A percentile compares a stretch with the other conserved stretches of the same genome.
Conservation (phyloP, 441 rosid species). For the Syzygium syzygioides region DNA sequence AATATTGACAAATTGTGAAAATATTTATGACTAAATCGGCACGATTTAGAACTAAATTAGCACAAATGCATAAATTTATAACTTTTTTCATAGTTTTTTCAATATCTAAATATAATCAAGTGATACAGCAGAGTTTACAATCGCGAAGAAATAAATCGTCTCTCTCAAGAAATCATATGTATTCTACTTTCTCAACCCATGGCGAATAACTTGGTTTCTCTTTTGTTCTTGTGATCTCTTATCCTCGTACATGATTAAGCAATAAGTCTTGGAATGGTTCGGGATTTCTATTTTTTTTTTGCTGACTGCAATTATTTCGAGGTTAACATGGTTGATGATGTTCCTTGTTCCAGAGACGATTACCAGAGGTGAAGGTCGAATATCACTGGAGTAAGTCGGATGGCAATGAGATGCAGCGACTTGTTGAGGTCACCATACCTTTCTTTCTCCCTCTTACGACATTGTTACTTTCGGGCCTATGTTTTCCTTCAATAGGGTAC, state of each 20-base stretch:
- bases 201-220: neutral
- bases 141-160: neutral
- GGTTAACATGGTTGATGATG: neutral
- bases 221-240: too few species aligned
- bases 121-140: too few species aligned
- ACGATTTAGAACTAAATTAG: too few species aligned
- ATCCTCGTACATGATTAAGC: neutral
- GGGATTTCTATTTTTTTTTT: neutral
- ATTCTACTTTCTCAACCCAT: neutral
- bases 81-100: too few species aligned
- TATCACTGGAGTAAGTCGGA: neutral
- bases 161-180: neutral
- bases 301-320: too few species aligned
- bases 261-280: neutral
- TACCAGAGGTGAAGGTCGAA: too few species aligned
- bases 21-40: too few species aligned
- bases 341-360: neutral
- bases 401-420: too few species aligned
- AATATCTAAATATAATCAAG: too few species aligned
- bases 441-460: neutral
- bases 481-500: neutral
- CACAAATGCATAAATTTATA: too few species aligned
- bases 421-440: too few species aligned
- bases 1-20: too few species aligned
- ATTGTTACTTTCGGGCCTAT: fast-evolving